phyloP scores from a whole-genome alignment of 164 flowering plant genomes.

The Macadamia integrifolia region DNA sequence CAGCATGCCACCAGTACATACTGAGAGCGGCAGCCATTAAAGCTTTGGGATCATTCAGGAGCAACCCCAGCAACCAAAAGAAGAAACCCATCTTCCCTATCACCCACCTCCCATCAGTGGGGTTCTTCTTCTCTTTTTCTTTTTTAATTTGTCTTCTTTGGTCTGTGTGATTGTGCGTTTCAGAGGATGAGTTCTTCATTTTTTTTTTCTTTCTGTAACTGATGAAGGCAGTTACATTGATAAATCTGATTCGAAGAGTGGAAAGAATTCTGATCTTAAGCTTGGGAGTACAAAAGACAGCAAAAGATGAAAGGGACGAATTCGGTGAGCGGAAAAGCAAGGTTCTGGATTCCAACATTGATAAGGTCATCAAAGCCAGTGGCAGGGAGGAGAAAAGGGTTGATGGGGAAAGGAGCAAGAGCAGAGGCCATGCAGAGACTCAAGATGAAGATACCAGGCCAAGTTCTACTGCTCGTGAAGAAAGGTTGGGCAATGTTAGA shows the following conservation, averaged over 20 bases:
- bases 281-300: slow-evolving; percentile 47
- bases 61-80: slow-evolving; percentile 28
- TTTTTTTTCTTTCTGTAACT: neutral
- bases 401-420: slow-evolving; percentile 53
- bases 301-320: slow-evolving; percentile 32
- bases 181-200: neutral
- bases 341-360: slow-evolving; percentile 39
- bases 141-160: neutral
- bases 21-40: slow-evolving; percentile 74
- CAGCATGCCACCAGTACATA: slow-evolving; percentile 73
- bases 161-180: neutral
- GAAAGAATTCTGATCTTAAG: slow-evolving; percentile 49
- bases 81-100: neutral
- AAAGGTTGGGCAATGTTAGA: slow-evolving; percentile 26
- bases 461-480: slow-evolving; percentile 39
- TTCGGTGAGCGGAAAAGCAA: slow-evolving; percentile 38
- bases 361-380: slow-evolving; percentile 40
- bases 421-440: slow-evolving; percentile 43
- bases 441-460: slow-evolving; percentile 47
- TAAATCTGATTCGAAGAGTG: slow-evolving; percentile 42
- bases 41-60: slow-evolving; percentile 76
- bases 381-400: slow-evolving; percentile 56
- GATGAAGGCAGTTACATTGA: slow-evolving; percentile 45
- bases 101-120: neutral
- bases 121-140: neutral